These are phyloP conservation scores for Endogone sp. DNA, from an alignment of 192 early-diverging fungal species.

Conservation along the genomic window DNA sequence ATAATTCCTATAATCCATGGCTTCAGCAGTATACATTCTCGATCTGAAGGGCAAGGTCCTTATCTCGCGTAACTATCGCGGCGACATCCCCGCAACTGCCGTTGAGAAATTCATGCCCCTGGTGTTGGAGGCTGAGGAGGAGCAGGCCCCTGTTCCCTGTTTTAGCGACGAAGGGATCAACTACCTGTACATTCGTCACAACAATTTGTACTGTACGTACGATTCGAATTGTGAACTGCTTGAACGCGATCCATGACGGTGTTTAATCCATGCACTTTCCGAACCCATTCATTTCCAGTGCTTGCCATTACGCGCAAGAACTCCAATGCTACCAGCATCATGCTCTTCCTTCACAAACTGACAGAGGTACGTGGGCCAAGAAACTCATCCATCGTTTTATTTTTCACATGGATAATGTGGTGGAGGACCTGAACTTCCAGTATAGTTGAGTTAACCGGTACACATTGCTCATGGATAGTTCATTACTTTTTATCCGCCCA, in stretches of 20 bases:
- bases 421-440: not conserved
- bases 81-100: constrained; percentile 94
- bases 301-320: constrained; percentile 96
- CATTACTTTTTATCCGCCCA: no score
- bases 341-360: constrained; percentile 94
- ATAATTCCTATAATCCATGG: no score
- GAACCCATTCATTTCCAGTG: no score
- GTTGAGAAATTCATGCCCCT: constrained; percentile 99
- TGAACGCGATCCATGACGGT: no score
- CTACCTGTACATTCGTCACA: constrained; percentile 92
- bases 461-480: no score
- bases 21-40: constrained; percentile 84
- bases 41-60: constrained; percentile 99
- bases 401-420: not conserved
- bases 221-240: no score
- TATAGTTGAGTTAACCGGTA: no score
- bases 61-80: constrained; percentile 96
- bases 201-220: constrained; percentile 86
- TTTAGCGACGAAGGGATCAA: constrained; percentile 95
- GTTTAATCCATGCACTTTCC: no score
- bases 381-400: no score
- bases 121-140: constrained; percentile 90
- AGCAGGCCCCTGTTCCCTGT: constrained; percentile 83
- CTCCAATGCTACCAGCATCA: constrained; percentile 93
- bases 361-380: constrained; percentile 48